phyloP scores from a whole-genome alignment of 352 stramenopile species.

The Hyaloperonospora arabidopsidis region DNA sequence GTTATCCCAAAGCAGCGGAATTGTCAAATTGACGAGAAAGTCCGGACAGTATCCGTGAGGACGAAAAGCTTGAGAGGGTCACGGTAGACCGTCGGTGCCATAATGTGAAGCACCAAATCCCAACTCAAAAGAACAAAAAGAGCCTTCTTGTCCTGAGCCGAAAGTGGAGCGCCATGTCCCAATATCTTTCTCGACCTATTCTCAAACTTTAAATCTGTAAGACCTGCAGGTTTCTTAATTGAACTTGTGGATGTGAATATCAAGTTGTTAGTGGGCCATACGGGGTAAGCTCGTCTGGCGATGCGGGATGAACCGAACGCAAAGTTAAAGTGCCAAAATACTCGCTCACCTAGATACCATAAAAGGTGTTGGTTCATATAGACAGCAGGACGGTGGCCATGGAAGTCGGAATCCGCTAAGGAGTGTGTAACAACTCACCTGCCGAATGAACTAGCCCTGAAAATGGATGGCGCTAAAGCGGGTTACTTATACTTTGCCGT shows the following conservation, averaged over 20 bases:
- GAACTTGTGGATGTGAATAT: conserved; percentile 17
- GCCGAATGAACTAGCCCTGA: conserved; percentile 67
- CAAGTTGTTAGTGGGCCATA: conserved; percentile 24
- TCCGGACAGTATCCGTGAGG: not conserved
- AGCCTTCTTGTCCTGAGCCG: not conserved
- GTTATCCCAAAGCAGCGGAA: not conserved
- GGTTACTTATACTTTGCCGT: conserved; percentile 1
- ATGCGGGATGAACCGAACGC: conserved; percentile 28
- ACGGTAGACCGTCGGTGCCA: conserved; percentile 1
- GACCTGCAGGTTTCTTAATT: conserved; percentile 1
- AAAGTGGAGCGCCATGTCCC: too few relatives aligned
- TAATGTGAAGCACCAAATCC: conserved; percentile 1
- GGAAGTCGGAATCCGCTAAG: conserved; percentile 82
- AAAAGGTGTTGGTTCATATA: conserved; percentile 21
- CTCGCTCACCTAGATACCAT: not conserved
- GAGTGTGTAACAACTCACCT: conserved; percentile 88
- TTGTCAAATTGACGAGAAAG: not conserved
- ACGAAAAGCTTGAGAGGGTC: not conserved
- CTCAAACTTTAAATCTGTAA: too few relatives aligned
- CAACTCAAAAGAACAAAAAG: not conserved
- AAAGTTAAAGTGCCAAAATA: too few relatives aligned
- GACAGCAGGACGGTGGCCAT: conserved; percentile 85
- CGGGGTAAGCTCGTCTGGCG: conserved; percentile 24
- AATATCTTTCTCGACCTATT: too few relatives aligned
- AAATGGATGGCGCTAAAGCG: conserved; percentile 77